These are phyloP conservation scores for Vachellia collinsii DNA, from an alignment of 306 rosid genomes.

Conservation along the genomic window DNA sequence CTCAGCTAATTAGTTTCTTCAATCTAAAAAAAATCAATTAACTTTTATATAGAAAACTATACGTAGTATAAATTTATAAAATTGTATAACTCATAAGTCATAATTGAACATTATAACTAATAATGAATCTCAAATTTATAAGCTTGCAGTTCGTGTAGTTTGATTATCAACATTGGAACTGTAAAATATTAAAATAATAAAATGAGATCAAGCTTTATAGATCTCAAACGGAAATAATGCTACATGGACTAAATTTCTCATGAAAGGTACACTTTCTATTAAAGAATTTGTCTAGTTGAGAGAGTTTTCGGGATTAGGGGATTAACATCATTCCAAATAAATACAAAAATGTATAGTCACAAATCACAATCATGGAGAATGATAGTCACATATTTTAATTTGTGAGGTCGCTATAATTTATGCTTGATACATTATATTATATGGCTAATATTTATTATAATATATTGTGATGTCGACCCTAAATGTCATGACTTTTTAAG, in stretches of 20 bases:
- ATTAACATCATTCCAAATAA: background rate
- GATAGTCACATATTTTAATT: background rate
- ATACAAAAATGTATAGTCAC: background rate
- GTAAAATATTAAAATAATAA: background rate
- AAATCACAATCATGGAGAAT: background rate
- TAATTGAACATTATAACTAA: no score
- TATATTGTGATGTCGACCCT: conserved; percentile 16
- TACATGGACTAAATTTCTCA: background rate
- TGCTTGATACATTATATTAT: background rate
- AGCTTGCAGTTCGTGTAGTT: background rate
- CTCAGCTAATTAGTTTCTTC: no score
- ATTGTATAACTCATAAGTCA: no score
- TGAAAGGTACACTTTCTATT: background rate
- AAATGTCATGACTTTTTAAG: background rate
- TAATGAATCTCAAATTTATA: no score
- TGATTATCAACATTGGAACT: background rate
- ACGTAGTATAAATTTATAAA: no score
- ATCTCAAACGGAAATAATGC: background rate
- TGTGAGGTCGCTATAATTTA: no score
- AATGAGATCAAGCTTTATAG: background rate
- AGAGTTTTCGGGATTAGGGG: background rate
- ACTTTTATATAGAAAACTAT: no score
- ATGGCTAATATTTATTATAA: background rate
- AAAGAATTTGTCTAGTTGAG: background rate
- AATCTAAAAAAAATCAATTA: no score